Evolutionary conservation across 768 basidiomycete species (phyloP).

Genomic region (Mycena amicta): DNA sequence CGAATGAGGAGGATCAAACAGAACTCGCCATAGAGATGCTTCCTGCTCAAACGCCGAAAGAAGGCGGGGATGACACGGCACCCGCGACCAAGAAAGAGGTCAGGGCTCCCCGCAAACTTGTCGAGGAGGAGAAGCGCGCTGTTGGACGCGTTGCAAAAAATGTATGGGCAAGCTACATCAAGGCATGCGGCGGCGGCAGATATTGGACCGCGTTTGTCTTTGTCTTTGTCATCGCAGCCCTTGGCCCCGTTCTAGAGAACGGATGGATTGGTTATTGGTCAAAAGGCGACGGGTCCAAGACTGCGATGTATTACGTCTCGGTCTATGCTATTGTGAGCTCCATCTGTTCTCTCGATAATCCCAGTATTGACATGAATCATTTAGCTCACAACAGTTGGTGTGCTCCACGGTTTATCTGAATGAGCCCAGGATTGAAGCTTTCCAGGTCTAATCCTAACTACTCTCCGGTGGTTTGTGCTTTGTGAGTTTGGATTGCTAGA

Average conservation of each 20-base stretch:
- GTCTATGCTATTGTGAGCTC: conserved; percentile 71
- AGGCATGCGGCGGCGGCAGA: conserved; percentile 47
- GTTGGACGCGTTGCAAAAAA: conserved; percentile 67
- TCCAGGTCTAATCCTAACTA: conserved; percentile 48
- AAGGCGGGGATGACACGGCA: conserved; percentile 24
- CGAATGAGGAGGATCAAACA: conserved; percentile 41
- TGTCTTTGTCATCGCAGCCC: conserved; percentile 55
- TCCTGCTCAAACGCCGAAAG: conserved; percentile 9
- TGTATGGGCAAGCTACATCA: conserved; percentile 66
- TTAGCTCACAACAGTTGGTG: conserved; percentile 34
- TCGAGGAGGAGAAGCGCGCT: conserved; percentile 84
- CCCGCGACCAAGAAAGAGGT: conserved; percentile 43
- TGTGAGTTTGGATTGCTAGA: conserved; percentile 44
- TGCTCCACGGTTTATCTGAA: too few species aligned
- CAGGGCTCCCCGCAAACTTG: conserved; percentile 75
- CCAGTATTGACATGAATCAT: too few species aligned
- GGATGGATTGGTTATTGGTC: conserved; percentile 77
- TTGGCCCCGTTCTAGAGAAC: conserved; percentile 72
- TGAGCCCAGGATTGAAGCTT: too few species aligned
- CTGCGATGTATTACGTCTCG: conserved; percentile 63
- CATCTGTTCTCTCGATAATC: too few species aligned
- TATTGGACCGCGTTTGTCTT: conserved; percentile 63
- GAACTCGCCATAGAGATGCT: conserved; percentile 40
- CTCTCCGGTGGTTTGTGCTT: conserved; percentile 69
- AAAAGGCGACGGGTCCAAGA: conserved; percentile 42